Percentiles rank a stretch among this genome's conserved stretches.
phyloP scores from a whole-genome alignment of 495 filamentous ascomycete species.

The Trichoderma reesei region DNA sequence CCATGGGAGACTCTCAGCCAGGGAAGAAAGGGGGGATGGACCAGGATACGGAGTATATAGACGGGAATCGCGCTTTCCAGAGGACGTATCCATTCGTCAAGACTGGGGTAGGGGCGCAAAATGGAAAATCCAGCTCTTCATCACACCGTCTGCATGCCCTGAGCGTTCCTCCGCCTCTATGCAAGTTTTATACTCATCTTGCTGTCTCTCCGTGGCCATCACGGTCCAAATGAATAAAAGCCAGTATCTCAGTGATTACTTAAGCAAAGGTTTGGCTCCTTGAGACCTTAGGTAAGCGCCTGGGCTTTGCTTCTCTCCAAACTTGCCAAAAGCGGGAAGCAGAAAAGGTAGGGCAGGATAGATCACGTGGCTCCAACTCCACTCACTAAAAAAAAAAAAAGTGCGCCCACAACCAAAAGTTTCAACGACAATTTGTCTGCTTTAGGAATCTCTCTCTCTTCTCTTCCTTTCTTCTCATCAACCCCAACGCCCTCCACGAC shows the following conservation, averaged over 20 bases:
- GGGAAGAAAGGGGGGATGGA: not conserved
- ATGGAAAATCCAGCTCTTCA: not conserved
- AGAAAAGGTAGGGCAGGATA: not conserved
- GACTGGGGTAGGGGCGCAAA: not conserved
- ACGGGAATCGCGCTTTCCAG: not conserved
- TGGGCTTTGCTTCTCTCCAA: no score
- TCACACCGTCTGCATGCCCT: not conserved
- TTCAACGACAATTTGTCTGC: not conserved
- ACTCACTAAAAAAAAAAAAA: not conserved
- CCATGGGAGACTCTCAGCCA: not conserved
- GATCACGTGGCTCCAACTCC: not conserved
- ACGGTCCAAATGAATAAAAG: no score
- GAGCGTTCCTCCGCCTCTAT: no score
- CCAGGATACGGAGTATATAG: not conserved
- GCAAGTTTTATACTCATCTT: no score
- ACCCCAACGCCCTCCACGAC: slow-evolving; percentile 3
- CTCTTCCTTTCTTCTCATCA: not conserved
- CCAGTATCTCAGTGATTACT: no score
- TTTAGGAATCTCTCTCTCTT: not conserved
- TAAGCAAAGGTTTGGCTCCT: no score
- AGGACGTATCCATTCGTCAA: not conserved
- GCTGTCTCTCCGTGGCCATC: not conserved
- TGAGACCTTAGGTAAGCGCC: no score
- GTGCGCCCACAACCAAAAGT: not conserved
- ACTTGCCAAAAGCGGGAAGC: not conserved